Evolutionary conservation across 352 stramenopile species (phyloP), one percentile per base, ranked within the genome.

Genomic region (Globisporangium solare): DNA sequence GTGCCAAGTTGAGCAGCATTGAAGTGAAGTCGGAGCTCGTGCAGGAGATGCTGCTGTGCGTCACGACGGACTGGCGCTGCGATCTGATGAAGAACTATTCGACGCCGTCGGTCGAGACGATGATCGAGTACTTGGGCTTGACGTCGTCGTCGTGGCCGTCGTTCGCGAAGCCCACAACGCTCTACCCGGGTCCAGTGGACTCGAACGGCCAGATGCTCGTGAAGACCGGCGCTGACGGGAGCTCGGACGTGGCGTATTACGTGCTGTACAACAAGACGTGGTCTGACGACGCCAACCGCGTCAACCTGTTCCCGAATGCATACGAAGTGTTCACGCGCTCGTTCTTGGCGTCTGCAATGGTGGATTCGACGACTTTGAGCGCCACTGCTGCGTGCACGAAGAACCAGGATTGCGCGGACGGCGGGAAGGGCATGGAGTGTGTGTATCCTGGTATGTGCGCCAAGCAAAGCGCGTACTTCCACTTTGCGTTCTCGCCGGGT

Each of bases 281-380:
- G 74, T 79, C 71, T 35, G 74, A 92, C 18, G 64, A 79, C 20
- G 54, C 64, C 14, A 75, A 83, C 62, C 64, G 71, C 24, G 56
- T 91, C 8, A 71, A 73, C 12, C 56, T 94, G 17, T 92, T 92
- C 66, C 84, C 84, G 22, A 92, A 92, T 54, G 82, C 80, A 10
- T 92, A 92, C 62, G 82, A 94, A 59, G 70, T 74, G 13, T 94
- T 94, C 50, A 86, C 75, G 27, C 78, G 82, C 20, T 61, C 78
- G 0, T 92, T 91, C 57, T 63, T 94, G 10, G 82, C 82, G 11
- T 71, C 82, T 0, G 63, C 71, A 1, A 76, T 92, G 58, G 64
- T 78, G 24, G 71, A 76, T 10, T 74, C 78, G 37, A 63, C 54
- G 42, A 70, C 68, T 6, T 62, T 60, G 4, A 60, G 69, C 15